A percentile compares a stretch with the other conserved stretches of the same genome.
Conservation (phyloP, 345 rosid species). For the Eutrema heterophyllum region DNA sequence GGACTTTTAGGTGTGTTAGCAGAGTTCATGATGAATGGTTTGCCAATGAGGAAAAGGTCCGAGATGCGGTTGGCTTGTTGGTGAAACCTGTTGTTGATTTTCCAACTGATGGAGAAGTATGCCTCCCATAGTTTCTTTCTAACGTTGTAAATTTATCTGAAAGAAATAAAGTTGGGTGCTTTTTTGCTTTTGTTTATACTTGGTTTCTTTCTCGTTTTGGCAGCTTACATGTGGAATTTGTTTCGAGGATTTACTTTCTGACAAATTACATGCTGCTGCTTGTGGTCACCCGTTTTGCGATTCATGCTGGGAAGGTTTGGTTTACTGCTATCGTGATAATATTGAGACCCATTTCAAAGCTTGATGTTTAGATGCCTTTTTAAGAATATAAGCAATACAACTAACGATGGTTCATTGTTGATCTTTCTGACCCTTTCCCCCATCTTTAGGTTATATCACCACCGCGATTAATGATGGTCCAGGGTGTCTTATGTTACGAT, state of each 20-base stretch:
- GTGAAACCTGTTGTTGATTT: conserved; percentile 45
- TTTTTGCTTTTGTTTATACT: neutral
- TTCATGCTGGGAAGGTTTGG: conserved; percentile 74
- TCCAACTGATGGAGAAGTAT: conserved; percentile 47
- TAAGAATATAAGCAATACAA: neutral
- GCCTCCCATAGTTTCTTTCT: neutral
- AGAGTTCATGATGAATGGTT: conserved; percentile 91
- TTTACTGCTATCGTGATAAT: neutral
- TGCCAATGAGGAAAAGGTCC: conserved; percentile 73
- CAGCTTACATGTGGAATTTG: conserved; percentile 81
- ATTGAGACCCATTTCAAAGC: neutral
- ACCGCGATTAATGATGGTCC: conserved; percentile 74
- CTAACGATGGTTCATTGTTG: neutral
- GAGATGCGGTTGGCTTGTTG: conserved; percentile 66
- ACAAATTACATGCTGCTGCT: conserved; percentile 49
- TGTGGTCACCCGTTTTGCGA: conserved; percentile 83
- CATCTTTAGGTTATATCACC: conserved; percentile 54
- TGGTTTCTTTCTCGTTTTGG: neutral
- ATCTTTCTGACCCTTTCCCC: neutral
- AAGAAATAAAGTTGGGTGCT: neutral
- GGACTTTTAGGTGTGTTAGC: conserved; percentile 57
- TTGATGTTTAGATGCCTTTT: neutral
- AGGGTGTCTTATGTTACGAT: conserved; percentile 68
- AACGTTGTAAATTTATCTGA: neutral
- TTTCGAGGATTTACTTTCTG: conserved; percentile 46